Conservation (phyloP, 495 filamentous ascomycete genomes). For the Aspergillus egyptiacus region DNA sequence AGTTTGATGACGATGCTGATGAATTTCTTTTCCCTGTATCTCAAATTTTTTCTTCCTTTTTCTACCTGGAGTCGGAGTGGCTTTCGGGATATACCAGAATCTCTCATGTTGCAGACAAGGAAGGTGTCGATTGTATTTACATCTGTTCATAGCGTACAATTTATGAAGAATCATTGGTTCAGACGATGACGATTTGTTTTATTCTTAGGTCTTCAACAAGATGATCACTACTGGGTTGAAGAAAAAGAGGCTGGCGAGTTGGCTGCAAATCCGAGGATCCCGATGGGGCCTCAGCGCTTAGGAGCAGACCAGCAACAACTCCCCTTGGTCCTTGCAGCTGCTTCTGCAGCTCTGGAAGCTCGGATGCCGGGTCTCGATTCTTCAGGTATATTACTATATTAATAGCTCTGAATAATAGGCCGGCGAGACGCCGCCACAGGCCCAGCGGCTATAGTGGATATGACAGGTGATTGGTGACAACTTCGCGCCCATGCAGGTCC, state of each 20-base stretch:
- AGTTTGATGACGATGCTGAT: conserved; percentile 13
- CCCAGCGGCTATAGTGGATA: conserved; percentile 1
- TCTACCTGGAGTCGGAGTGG: conserved; percentile 14
- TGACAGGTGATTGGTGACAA: conserved; percentile 7
- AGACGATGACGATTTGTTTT: neutral
- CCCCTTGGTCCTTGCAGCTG: too few species aligned
- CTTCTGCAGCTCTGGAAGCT: too few species aligned
- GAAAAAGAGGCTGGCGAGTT: neutral
- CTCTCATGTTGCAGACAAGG: conserved; percentile 6
- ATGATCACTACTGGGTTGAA: neutral
- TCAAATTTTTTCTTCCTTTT: neutral
- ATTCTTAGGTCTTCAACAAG: neutral
- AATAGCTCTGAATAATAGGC: too few species aligned
- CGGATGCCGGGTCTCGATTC: too few species aligned
- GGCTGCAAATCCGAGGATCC: neutral
- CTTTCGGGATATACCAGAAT: conserved; percentile 16
- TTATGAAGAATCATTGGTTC: conserved; percentile 3
- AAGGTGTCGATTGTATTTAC: conserved; percentile 5
- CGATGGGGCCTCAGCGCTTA: conserved; percentile 1
- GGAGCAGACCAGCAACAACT: neutral
- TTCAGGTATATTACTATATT: too few species aligned
- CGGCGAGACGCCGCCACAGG: conserved; percentile 8
- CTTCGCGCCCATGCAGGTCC: conserved; percentile 11
- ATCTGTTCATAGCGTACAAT: neutral
- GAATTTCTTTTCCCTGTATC: conserved; percentile 3